These are phyloP conservation scores for Dryas drummondii DNA, from an alignment of 306 rosid species.

Conservation along the genomic window DNA sequence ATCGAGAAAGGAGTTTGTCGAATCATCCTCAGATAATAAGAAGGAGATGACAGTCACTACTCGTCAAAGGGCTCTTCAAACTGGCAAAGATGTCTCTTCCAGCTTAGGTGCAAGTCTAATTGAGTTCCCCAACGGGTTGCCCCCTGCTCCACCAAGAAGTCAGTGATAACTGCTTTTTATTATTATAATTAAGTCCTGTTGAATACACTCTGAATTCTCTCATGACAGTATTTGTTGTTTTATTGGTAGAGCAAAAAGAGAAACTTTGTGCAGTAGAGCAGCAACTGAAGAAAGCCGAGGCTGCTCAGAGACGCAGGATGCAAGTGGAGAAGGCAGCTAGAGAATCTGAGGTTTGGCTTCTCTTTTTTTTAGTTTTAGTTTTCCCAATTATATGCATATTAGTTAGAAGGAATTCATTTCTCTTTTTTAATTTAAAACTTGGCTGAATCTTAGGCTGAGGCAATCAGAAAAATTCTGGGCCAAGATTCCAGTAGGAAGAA, in stretches of 20 bases:
- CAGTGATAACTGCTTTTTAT: neutral
- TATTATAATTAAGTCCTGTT: neutral
- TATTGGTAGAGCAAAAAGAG: constrained; percentile 43
- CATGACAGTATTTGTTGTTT: neutral
- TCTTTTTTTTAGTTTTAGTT: neutral
- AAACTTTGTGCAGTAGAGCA: constrained; percentile 49
- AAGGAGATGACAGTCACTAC: constrained; percentile 30
- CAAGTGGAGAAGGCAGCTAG: constrained; percentile 60
- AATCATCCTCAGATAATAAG: constrained; percentile 29
- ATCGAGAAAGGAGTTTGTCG: constrained; percentile 33
- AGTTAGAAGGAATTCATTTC: neutral
- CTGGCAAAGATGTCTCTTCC: constrained; percentile 40
- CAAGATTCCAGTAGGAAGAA: constrained; percentile 64
- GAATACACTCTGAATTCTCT: neutral
- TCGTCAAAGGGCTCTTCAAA: constrained; percentile 39
- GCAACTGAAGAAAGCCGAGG: constrained; percentile 59
- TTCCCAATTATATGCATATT: neutral
- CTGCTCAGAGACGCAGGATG: constrained; percentile 57
- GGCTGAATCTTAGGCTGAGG: constrained; percentile 41
- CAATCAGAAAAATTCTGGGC: constrained; percentile 60
- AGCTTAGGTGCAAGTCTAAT: constrained; percentile 34
- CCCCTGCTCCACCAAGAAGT: constrained; percentile 42
- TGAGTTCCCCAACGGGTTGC: constrained; percentile 37
- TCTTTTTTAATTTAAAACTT: neutral
- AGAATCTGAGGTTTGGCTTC: constrained; percentile 55